Evolutionary conservation across 768 basidiomycete genomes (phyloP).

Genomic region (Crucibulum laeve): DNA sequence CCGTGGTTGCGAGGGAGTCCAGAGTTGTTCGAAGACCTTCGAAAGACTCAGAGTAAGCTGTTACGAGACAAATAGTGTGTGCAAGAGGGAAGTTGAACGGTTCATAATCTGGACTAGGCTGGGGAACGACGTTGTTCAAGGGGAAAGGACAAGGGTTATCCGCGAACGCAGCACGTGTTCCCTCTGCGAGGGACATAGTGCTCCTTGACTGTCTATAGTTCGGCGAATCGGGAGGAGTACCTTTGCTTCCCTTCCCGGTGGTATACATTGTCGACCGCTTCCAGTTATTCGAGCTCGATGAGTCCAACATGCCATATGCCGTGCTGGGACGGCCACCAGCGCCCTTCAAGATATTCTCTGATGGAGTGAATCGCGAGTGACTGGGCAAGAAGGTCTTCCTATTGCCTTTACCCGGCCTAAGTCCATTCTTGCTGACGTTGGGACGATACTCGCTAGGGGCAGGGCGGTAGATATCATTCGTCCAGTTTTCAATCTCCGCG

Average conservation of each 20-base stretch:
- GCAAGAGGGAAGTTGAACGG: constrained; percentile 95
- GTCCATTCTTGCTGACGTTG: constrained; percentile 75
- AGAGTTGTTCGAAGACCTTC: constrained; percentile 96
- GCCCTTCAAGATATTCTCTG: constrained; percentile 56
- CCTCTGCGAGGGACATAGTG: constrained; percentile 70
- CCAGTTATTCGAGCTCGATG: constrained; percentile 38
- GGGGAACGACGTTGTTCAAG: constrained; percentile 82
- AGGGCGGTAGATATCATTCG: constrained; percentile 90
- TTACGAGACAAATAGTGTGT: constrained; percentile 94
- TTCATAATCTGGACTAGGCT: constrained; percentile 87
- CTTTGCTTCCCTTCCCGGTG: constrained; percentile 41
- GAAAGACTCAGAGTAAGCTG: constrained; percentile 95
- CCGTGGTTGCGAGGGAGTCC: constrained; percentile 97
- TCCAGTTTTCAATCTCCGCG: constrained; percentile 93
- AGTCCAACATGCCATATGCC: constrained; percentile 64
- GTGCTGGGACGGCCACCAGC: constrained; percentile 52
- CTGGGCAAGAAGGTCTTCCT: constrained; percentile 64
- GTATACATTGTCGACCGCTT: constrained; percentile 59
- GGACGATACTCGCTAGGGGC: constrained; percentile 91
- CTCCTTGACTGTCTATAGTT: constrained; percentile 73
- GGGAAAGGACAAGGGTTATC: constrained; percentile 92
- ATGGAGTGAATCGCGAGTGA: constrained; percentile 70
- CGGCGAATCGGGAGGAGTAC: constrained; percentile 71
- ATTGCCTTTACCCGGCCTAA: constrained; percentile 46
- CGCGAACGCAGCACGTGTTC: constrained; percentile 36